Base-by-base conservation (phyloP, 108 stramenopile genomes). In the Cyclotella cryptica region DNA sequence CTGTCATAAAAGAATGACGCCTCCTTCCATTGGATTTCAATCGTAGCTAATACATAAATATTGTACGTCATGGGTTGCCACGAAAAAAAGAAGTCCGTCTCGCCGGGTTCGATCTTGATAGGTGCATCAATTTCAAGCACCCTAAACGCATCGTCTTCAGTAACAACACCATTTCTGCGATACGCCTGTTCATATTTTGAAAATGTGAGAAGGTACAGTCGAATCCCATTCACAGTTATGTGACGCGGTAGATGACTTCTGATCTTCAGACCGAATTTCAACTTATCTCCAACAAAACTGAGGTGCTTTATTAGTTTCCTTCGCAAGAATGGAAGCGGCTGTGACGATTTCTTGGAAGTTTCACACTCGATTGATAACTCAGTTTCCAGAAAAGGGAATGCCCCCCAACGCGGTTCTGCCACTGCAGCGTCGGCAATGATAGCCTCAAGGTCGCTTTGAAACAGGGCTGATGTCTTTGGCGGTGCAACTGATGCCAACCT, bases 1-100 rank as follows among this genome's bases (percentile, higher is more conserved):
- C 82, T 82, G 57, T 88, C 86, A 63, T 90, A 90, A 58, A 80
- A 84, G 70, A 95, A 95, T 17, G 77, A 87, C n/a, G 85, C 90
- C 46, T 89, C 78, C 52, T 89, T 88, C 92, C 92, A 95, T 17
- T 89, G 75, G 53, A 95, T 75, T 72, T 91, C 85, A 45, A 90
- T 67, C 12, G 88, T 84, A 1, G 89, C 85, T 28, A 91, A 47
- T 22, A 92, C 81, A 61, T 87, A 95, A 45, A 87, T 84, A 39
- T 90, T 89, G 64, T 74, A 68, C 52, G 74, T 76, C 67, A 89
- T 80, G 0, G 93, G 90, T 19, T 74, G 66, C 91, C 90, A 92
- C 18, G 83, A 70, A 74, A 92, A 86, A 12, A 67, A 65, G 59
- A 81, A 91, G 12, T 69, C 60, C 54, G 88, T 92, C n/a, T 66